A percentile compares a stretch with the other conserved stretches of the same genome.
phyloP scores from a whole-genome alignment of 257 asterid species.

The Leonotis leonurus region DNA sequence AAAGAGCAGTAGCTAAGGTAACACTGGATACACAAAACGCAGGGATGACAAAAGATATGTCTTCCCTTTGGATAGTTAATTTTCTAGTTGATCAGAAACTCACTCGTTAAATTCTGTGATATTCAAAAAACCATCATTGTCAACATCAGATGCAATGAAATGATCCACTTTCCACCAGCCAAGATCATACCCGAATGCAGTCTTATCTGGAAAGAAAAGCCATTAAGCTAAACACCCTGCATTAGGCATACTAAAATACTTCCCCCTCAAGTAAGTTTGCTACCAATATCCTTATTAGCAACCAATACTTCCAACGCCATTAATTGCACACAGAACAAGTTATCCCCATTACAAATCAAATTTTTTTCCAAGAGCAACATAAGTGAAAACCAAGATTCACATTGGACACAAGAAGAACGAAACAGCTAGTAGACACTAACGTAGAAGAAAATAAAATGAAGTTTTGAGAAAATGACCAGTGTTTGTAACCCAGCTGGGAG shows the following conservation, averaged over 20 bases:
- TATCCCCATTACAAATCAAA: background rate
- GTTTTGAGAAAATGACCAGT: conserved; percentile 40
- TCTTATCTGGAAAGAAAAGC: conserved; percentile 40
- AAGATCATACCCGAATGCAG: conserved; percentile 58
- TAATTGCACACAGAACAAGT: background rate
- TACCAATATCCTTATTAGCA: background rate
- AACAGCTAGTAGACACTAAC: background rate
- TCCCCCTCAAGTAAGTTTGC: background rate
- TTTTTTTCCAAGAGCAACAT: background rate
- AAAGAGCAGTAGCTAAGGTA: conserved; percentile 6
- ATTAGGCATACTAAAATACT: background rate
- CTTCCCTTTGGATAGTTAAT: background rate
- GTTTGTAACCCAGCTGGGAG: conserved; percentile 65
- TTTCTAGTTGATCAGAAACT: conserved; percentile 22
- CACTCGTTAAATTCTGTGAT: conserved; percentile 88
- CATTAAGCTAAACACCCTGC: background rate
- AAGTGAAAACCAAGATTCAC: background rate
- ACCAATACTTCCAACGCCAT: background rate
- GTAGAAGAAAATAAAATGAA: background rate
- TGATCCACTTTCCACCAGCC: conserved; percentile 99
- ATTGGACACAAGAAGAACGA: background rate
- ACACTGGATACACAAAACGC: background rate
- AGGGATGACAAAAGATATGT: conserved; percentile 1
- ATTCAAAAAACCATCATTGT: conserved; percentile 72
- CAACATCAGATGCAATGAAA: conserved; percentile 89